These are phyloP conservation scores for Onygenales sp. DNA, from an alignment of 2,329 filamentous ascomycete genomes.

Conservation along the genomic window DNA sequence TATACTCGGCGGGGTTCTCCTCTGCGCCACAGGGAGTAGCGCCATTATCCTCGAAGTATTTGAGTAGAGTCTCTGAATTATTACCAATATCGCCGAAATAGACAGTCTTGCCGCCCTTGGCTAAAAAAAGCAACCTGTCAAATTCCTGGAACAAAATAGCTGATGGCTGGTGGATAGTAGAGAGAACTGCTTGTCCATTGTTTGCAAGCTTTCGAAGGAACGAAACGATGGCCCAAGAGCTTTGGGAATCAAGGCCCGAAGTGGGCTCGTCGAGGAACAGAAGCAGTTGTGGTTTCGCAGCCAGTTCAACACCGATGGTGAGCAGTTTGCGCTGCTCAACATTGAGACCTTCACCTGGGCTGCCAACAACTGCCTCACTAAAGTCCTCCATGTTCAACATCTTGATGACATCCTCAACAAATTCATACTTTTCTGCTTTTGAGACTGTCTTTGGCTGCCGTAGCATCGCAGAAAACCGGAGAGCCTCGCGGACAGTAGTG, in stretches of 20 bases:
- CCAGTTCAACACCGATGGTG: conserved; percentile 87
- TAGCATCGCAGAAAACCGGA: conserved; percentile 75
- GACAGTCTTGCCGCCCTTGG: conserved; percentile 54
- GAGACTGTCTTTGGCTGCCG: conserved; percentile 69
- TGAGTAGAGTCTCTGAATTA: conserved; percentile 45
- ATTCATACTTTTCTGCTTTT: conserved; percentile 65
- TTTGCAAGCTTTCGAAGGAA: conserved; percentile 80
- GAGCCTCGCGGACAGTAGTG: conserved; percentile 74
- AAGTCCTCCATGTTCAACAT: conserved; percentile 82
- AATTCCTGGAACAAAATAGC: conserved; percentile 85
- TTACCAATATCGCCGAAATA: conserved; percentile 59
- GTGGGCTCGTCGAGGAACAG: conserved; percentile 90
- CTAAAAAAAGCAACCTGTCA: conserved; percentile 52
- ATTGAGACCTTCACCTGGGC: conserved; percentile 65
- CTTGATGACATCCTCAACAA: conserved; percentile 80
- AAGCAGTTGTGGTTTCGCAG: conserved; percentile 75
- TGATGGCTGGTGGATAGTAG: conserved; percentile 88
- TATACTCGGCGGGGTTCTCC: conserved; percentile 67
- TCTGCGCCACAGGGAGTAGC: conserved; percentile 46
- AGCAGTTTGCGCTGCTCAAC: conserved; percentile 60
- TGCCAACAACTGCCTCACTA: conserved; percentile 78
- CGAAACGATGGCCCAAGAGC: conserved; percentile 78
- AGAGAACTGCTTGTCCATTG: conserved; percentile 77
- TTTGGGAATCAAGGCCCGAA: conserved; percentile 82
- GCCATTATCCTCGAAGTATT: conserved; percentile 57